phyloP scores from a whole-genome alignment of 805 yeast genomes.

The Spathaspora boniae region DNA sequence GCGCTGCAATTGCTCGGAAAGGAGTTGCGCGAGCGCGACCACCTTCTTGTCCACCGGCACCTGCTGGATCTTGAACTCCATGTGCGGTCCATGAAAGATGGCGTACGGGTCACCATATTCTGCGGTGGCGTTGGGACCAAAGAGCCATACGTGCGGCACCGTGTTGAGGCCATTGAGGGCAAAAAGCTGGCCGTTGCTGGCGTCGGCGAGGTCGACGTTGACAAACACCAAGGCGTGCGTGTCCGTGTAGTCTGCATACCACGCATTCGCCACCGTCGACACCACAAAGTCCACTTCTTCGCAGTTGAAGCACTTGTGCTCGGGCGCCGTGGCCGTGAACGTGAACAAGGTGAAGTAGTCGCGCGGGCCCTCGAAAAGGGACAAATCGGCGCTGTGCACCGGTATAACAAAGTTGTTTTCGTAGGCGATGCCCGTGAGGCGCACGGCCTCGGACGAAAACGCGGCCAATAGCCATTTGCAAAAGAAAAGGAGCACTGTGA shows the following conservation, averaged over 20 bases:
- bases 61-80: conserved; percentile 35
- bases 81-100: conserved; percentile 26
- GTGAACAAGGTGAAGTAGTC: conserved; percentile 50
- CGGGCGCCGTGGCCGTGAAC: conserved; percentile 47
- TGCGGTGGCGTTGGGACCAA: conserved; percentile 44
- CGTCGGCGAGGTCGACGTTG: conserved; percentile 45
- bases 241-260: conserved; percentile 41
- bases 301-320: conserved; percentile 49
- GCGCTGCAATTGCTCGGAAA: conserved; percentile 45
- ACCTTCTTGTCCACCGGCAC: conserved; percentile 33
- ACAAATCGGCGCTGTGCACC: conserved; percentile 39
- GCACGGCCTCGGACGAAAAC: neutral
- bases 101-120: conserved; percentile 16
- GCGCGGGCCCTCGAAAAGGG: conserved; percentile 43
- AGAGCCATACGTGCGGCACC: conserved; percentile 67
- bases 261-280: conserved; percentile 39
- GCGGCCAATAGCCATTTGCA: conserved; percentile 3
- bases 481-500: neutral
- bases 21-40: conserved; percentile 50
- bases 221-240: conserved; percentile 43
- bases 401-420: conserved; percentile 36
- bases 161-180: conserved; percentile 40
- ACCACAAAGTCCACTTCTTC: conserved; percentile 38
- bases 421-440: conserved; percentile 8
- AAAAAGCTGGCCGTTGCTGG: conserved; percentile 39